phyloP scores from a whole-genome alignment of 805 yeast genomes.

The Middelhovenomyces tepae region DNA sequence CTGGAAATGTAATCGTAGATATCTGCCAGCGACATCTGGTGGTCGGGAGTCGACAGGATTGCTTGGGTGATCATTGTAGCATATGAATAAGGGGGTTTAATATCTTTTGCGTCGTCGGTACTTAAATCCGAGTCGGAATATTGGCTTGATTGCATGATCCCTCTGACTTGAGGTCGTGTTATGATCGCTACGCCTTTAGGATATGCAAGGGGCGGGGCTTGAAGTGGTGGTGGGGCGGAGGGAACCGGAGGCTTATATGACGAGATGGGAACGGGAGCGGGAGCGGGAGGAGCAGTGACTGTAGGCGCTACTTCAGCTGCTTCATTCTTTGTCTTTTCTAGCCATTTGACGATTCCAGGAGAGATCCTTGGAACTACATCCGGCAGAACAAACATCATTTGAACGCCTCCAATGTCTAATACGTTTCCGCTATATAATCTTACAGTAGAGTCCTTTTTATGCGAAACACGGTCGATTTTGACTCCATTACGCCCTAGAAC shows the following conservation, averaged over 20 bases:
- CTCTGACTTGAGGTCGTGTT: conserved; percentile 33
- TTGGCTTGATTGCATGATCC: conserved; percentile 21
- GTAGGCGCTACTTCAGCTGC: neutral
- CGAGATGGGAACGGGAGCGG: no score
- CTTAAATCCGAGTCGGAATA: conserved; percentile 42
- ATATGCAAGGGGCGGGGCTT: conserved; percentile 20
- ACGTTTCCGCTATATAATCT: conserved; percentile 78
- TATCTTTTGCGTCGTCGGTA: conserved; percentile 83
- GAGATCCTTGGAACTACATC: conserved; percentile 71
- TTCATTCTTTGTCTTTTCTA: conserved; percentile 1
- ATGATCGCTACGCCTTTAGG: conserved; percentile 36
- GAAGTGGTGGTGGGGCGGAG: neutral
- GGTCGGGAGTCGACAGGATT: conserved; percentile 77
- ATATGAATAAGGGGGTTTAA: conserved; percentile 94
- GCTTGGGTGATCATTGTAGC: conserved; percentile 99
- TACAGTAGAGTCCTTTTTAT: conserved; percentile 32
- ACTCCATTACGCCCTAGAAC: conserved; percentile 91
- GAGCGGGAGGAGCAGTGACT: neutral
- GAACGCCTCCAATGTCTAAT: conserved; percentile 92
- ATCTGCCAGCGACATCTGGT: conserved; percentile 81
- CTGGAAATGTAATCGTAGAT: conserved; percentile 85
- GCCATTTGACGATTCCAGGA: conserved; percentile 11
- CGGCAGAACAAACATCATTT: conserved; percentile 97
- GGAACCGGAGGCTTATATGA: neutral
- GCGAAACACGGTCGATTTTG: conserved; percentile 64